These are phyloP conservation scores for Rhodotorula mucilaginosa DNA, from an alignment of 1,284 basidiomycete genomes.

Conservation along the genomic window DNA sequence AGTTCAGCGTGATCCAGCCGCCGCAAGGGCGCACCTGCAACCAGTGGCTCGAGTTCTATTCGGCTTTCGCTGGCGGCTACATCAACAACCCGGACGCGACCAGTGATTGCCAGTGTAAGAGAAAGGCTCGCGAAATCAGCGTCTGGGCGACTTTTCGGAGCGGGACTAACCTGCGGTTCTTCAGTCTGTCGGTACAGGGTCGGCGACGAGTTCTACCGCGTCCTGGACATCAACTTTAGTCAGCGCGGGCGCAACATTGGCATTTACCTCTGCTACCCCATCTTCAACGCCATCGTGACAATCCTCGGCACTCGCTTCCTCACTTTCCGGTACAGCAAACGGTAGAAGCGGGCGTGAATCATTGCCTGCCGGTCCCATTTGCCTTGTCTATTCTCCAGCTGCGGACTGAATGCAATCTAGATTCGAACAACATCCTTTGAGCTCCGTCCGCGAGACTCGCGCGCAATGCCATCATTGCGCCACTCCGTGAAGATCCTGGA, in stretches of 20 bases:
- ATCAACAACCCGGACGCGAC: constrained; percentile 68
- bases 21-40: constrained; percentile 48
- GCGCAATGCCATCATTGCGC: too few species aligned
- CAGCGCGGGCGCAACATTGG: constrained; percentile 10
- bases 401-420: too few species aligned
- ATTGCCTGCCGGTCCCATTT: too few species aligned
- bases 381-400: too few species aligned
- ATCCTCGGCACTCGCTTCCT: constrained; percentile 72
- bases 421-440: too few species aligned
- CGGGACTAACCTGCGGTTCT: neutral
- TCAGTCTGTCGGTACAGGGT: constrained; percentile 53
- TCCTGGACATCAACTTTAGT: constrained; percentile 66
- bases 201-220: constrained; percentile 69
- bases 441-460: too few species aligned
- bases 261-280: constrained; percentile 9
- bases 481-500: too few species aligned
- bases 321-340: constrained; percentile 7
- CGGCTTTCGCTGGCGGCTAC: constrained; percentile 62
- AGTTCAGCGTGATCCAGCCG: constrained; percentile 48
- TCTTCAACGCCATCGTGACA: constrained; percentile 69
- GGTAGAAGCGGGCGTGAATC: neutral
- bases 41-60: constrained; percentile 41
- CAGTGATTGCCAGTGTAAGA: constrained; percentile 58
- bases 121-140: constrained; percentile 30
- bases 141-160: constrained; percentile 16